Evolutionary conservation across 805 yeast genomes (phyloP), one percentile per base, ranked within the genome.

Genomic region (Wickerhamomyces silvicola): DNA sequence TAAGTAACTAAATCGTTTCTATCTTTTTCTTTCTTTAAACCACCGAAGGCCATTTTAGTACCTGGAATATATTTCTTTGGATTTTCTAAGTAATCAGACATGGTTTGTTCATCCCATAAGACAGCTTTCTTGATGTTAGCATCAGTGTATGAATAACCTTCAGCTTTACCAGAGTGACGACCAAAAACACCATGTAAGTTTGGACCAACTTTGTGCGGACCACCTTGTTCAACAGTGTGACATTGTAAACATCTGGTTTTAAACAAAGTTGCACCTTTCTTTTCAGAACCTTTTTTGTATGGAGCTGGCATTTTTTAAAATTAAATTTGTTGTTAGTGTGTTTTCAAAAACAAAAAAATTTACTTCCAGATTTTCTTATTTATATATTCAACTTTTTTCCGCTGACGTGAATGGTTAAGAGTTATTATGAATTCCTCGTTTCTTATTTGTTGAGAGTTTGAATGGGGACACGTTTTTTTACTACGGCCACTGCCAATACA

Each of bases 61-160:
- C 98, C 98, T 63, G 98, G 98, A 54, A 92, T 87, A 76, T 87
- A 92, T 75, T 92, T 92, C 94, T 92, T 92, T 72, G 98, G 98
- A 84, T 92, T 92, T 70, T 83, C 94, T 68, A 92, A 78, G 81
- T 92, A 92, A 66, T 84, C 95, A 54, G 81, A 74, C 82, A 92
- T 76, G 64, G 86, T 75, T 62, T 87, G 87, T 59, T 78, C 87
- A 48, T 58, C 52, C 98, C 98, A 92, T 39, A 54, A 52, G 43
- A 92, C 94, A 60, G 87, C 94, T 71, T 87, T 87, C 73, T 81
- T 81, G 78, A 85, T 84, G 85, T 90, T 90, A 62, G 98, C 97
- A 52, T 92, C 98, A 38, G 97, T 87, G 79, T 85, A 92, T 32
- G 95, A 81, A 78, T 69, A 92, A 48, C 97, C 98, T 37, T 66